Evolutionary conservation across 371 early-diverging fungal species (phyloP), one percentile per base, ranked within the genome.

Genomic region (Mucor indicus): DNA sequence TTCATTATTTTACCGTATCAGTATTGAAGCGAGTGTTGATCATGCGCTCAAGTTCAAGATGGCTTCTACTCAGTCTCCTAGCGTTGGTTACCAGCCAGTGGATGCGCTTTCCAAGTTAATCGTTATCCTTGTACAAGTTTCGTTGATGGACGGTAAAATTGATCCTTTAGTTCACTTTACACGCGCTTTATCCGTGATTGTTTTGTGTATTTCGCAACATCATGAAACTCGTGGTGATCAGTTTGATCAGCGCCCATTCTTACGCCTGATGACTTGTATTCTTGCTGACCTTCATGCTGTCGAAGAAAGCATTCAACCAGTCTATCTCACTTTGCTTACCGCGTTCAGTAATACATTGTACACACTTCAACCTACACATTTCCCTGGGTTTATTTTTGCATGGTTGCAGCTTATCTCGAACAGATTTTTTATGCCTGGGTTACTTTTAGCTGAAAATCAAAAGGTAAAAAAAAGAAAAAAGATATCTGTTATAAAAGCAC

Each of bases 381-480:
- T 95, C 49, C 92, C 98, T 17, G 96, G 95, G 11, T 96, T 97
- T 62, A 81, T 90, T 10, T 96, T 95, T 69, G 89, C 91, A n/a
- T 98, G 98, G 98, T 72, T 97, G 20, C 86, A 89, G 54, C 72
- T 98, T 29, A 85, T 96, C 19, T 90, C 95, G 4, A 95, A 98
- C 61, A 79, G 95, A 0, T 78, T 84, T 47, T 93, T 95, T 55
- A 87, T 98, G 89, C 92, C 96, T 21, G 87, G 88, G 41, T 64
- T 97, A 30, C 67, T 93, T 38, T 46, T 84, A 25, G 74, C 85
- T 6, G 89, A 89, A 33, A 78, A 81, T 44, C 87, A 84, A 57
- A 78, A 77, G 66, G 73, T 72, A 62, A 48, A 5, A n/a, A n/a
- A n/a, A n/a, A n/a, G n/a, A n/a, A n/a, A n/a, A n/a, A n/a, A n/a